phyloP scores from a whole-genome alignment of 2,329 filamentous ascomycete species.

The Cytospora paraplurivora region DNA sequence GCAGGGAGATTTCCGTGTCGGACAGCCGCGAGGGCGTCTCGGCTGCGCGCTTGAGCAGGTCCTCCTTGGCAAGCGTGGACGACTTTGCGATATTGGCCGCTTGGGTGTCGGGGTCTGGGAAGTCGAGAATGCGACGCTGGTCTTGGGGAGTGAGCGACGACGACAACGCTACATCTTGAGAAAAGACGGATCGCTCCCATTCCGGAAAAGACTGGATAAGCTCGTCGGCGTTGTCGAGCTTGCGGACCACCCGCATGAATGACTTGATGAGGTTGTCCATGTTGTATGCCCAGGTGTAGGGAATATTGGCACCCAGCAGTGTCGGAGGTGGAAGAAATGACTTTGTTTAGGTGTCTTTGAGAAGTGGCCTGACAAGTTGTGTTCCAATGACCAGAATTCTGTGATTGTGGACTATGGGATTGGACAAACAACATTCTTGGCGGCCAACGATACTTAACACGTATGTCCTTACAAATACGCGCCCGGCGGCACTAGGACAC shows the following conservation, averaged over 20 bases:
- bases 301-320: not conserved
- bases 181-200: not conserved
- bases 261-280: not conserved
- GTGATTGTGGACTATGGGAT: too few species aligned
- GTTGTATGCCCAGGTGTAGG: not conserved
- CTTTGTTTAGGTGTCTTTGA: not conserved
- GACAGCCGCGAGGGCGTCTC: not conserved
- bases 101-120: not conserved
- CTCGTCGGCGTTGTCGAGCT: not conserved
- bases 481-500: too few species aligned
- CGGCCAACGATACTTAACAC: too few species aligned
- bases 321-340: not conserved
- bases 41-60: not conserved
- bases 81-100: not conserved
- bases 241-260: not conserved
- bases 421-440: too few species aligned
- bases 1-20: not conserved
- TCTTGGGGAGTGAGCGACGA: not conserved
- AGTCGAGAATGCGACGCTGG: not conserved
- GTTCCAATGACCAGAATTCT: too few species aligned
- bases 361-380: not conserved
- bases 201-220: not conserved
- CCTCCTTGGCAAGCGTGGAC: not conserved
- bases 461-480: too few species aligned
- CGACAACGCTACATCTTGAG: not conserved